Percentiles rank a stretch among this genome's conserved stretches.
These are phyloP conservation scores for Chlamydomonas incerta DNA, from an alignment of 139 green algal genomes.

Conservation along the genomic window DNA sequence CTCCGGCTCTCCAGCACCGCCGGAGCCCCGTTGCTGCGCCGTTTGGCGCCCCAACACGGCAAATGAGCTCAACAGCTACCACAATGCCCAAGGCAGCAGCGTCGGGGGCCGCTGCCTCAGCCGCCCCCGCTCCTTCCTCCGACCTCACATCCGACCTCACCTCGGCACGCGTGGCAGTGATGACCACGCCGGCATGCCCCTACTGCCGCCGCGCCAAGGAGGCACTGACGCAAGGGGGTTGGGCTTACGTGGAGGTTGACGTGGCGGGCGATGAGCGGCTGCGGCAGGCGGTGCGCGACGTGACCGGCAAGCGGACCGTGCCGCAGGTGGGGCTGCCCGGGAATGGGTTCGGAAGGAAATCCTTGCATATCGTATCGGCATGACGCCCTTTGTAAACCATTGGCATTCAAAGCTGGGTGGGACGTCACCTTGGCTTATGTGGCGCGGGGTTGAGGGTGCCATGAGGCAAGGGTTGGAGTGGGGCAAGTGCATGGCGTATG, in stretches of 20 bases:
- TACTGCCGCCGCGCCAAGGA: constrained; percentile 86
- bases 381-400: too few relatives aligned
- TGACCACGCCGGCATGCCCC: constrained; percentile 84
- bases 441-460: too few relatives aligned
- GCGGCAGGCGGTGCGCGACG: constrained; percentile 63
- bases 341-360: background rate
- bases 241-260: constrained; percentile 77
- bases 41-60: background rate
- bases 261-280: constrained; percentile 55
- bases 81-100: background rate
- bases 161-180: constrained; percentile 65
- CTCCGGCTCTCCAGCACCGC: background rate
- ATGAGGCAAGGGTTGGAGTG: too few relatives aligned
- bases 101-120: too few relatives aligned
- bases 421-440: too few relatives aligned
- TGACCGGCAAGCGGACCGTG: constrained; percentile 79
- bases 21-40: too few relatives aligned
- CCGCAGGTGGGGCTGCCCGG: constrained; percentile 73
- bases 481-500: too few relatives aligned
- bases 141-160: background rate
- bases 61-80: too few relatives aligned
- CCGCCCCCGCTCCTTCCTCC: background rate
- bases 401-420: too few relatives aligned
- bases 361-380: background rate
- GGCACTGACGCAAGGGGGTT: constrained; percentile 53